These are phyloP conservation scores for Leucocoprinus sp. DNA, from an alignment of 768 basidiomycete genomes.

Conservation along the genomic window DNA sequence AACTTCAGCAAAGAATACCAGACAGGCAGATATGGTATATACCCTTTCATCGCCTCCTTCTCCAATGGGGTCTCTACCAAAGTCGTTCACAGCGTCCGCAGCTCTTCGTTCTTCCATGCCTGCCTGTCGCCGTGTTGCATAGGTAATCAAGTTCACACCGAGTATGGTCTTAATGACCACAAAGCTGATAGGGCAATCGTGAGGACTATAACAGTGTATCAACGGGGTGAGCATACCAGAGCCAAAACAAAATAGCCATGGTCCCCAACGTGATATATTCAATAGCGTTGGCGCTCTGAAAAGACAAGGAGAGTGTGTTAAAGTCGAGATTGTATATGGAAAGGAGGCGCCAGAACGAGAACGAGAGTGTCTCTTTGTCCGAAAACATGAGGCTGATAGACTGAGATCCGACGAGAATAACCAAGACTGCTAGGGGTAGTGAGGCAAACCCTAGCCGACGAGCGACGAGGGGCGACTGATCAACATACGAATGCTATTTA, in stretches of 20 bases:
- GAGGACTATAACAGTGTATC: neutral
- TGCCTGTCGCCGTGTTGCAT: slow-evolving; percentile 63
- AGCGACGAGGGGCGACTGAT: slow-evolving; percentile 92
- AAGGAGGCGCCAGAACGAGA: slow-evolving; percentile 8
- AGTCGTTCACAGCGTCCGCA: slow-evolving; percentile 77
- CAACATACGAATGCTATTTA: slow-evolving; percentile 79
- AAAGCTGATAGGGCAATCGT: slow-evolving; percentile 36
- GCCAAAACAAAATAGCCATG: slow-evolving; percentile 68
- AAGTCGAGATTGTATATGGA: slow-evolving; percentile 24
- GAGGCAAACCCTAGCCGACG: slow-evolving; percentile 91
- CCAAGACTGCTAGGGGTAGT: slow-evolving; percentile 81
- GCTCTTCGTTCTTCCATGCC: slow-evolving; percentile 73
- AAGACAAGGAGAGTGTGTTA: slow-evolving; percentile 29
- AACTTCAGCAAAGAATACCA: slow-evolving; percentile 3
- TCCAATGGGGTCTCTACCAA: slow-evolving; percentile 85
- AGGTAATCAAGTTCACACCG: slow-evolving; percentile 80
- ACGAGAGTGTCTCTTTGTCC: slow-evolving; percentile 15
- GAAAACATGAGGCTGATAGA: slow-evolving; percentile 56
- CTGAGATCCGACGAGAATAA: slow-evolving; percentile 68
- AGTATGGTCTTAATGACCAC: slow-evolving; percentile 89
- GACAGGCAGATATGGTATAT: slow-evolving; percentile 16
- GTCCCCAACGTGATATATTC: slow-evolving; percentile 56
- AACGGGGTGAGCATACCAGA: slow-evolving; percentile 54
- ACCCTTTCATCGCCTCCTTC: slow-evolving; percentile 85
- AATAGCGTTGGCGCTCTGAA: slow-evolving; percentile 31